Evolutionary conservation across 768 basidiomycete species (phyloP).

Genomic region (Royoungia palumana): DNA sequence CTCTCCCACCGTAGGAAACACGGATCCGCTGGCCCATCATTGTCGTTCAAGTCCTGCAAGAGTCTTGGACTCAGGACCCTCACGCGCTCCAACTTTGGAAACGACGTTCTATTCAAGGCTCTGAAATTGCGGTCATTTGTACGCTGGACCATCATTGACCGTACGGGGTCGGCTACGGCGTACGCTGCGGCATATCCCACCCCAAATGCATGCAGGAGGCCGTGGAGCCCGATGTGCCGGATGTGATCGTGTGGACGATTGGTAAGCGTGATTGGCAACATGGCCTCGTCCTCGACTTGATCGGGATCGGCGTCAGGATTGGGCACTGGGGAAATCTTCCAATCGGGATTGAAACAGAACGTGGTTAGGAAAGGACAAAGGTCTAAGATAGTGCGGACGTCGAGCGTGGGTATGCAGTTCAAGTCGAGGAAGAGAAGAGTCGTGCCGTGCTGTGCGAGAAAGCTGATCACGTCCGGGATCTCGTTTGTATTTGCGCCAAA

Average conservation of each 20-base stretch:
- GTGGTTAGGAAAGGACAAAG: conserved; percentile 59
- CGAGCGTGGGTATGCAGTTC: conserved; percentile 52
- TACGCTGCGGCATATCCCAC: conserved; percentile 50
- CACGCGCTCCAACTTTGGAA: conserved; percentile 59
- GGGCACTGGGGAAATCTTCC: conserved; percentile 43
- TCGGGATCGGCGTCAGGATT: conserved; percentile 17
- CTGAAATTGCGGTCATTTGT: conserved; percentile 67
- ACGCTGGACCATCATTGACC: conserved; percentile 43
- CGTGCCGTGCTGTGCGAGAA: conserved; percentile 57
- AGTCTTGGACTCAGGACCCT: conserved; percentile 55
- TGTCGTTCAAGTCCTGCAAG: conserved; percentile 53
- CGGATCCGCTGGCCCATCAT: conserved; percentile 44
- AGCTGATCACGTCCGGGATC: conserved; percentile 55
- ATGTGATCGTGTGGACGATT: conserved; percentile 56
- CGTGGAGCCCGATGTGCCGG: conserved; percentile 63
- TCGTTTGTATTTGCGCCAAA: conserved; percentile 36
- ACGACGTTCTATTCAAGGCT: conserved; percentile 48
- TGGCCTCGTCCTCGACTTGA: conserved; percentile 25
- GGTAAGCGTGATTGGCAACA: conserved; percentile 39
- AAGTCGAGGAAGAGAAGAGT: conserved; percentile 64
- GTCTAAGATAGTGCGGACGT: conserved; percentile 58
- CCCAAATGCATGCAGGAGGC: conserved; percentile 66
- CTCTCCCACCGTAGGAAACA: conserved; percentile 57
- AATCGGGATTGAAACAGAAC: conserved; percentile 74
- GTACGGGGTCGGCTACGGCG: conserved; percentile 41